Conservation (phyloP, 179 eudicot genomes). For the Sideroxylon spinosum region DNA sequence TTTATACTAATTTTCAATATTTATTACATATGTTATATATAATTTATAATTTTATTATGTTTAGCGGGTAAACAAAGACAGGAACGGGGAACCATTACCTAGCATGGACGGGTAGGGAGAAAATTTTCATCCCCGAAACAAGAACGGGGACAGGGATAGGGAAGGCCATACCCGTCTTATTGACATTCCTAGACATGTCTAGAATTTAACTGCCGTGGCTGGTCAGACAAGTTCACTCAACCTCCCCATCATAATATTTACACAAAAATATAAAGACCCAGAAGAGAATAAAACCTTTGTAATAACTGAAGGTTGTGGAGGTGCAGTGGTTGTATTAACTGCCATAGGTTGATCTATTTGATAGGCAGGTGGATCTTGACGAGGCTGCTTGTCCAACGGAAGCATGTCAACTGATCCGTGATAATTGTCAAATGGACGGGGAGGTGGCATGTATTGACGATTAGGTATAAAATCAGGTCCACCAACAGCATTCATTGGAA, state of each 20-base stretch:
- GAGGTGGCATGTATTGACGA: slow-evolving; percentile 58
- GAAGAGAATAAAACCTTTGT: slow-evolving; percentile 28
- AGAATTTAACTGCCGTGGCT: no score
- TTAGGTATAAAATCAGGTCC: slow-evolving; percentile 57
- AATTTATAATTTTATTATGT: no score
- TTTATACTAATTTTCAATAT: no score
- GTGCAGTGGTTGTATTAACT: slow-evolving; percentile 27
- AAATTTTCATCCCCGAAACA: no score
- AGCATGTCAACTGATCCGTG: slow-evolving; percentile 62
- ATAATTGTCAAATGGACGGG: slow-evolving; percentile 59
- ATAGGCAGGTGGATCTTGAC: slow-evolving; percentile 56
- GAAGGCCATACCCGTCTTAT: no score
- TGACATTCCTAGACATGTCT: no score
- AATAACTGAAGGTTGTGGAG: slow-evolving; percentile 37
- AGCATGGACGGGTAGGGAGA: no score
- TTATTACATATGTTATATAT: no score
- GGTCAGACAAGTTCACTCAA: background rate
- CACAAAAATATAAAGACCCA: background rate
- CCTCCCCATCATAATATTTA: background rate
- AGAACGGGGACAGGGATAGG: no score
- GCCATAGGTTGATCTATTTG: slow-evolving; percentile 53
- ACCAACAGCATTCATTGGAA: slow-evolving; percentile 47
- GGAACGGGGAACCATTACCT: no score
- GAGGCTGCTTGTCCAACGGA: slow-evolving; percentile 57
- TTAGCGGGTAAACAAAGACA: no score